Evolutionary conservation across 495 filamentous ascomycete genomes (phyloP), one percentile per base, ranked within the genome.

Genomic region (Hypoxylon fuscum): DNA sequence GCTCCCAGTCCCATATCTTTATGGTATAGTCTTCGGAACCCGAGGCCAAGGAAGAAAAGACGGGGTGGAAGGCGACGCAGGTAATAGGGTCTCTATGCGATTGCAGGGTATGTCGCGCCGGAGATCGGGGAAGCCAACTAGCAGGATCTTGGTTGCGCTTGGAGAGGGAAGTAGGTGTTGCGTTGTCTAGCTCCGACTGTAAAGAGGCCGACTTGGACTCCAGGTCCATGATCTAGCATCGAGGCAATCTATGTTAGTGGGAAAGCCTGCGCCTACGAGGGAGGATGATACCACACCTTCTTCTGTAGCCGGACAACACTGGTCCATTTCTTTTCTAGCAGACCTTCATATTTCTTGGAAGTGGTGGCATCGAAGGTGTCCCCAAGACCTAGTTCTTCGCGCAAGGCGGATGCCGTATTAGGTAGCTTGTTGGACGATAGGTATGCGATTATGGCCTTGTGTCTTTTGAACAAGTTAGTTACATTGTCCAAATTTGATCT

Each of bases 1-100:
- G 77, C 65, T 98, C 95, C 91, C 92, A 97, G 68, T 97, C 95
- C 95, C 95, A 98, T 46, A 98, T 92, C 71, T 98, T 98, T 70
- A 92, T 91, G 8, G 87, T 91, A 41, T 84, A 85, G 66, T 92
- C 89, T 67, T 97, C 95, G 32, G 93, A 96, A 14, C 91, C 95
- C 0, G 93, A 95, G 11, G 95, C 95, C 9, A 98, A 79, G 1
- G 90, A 92, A 15, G 93, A 93, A 72, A 96, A 97, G 51, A 95
- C 80, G 0, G 95, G 94, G 72, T 98, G 95, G 75, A 98, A 98
- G 2, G 95, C 95, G 47, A 98, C 86, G 64, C 89, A 93, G 29
- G 88, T 96, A 38, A 98, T 83, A 15, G 90, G 86, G 14, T 82
- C 76, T 55, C 93, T 86, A 71, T 98, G 95, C 4, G 90, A 93